These are phyloP conservation scores for Hygrophorus pudorinus DNA, from an alignment of 768 basidiomycete species.

Conservation along the genomic window DNA sequence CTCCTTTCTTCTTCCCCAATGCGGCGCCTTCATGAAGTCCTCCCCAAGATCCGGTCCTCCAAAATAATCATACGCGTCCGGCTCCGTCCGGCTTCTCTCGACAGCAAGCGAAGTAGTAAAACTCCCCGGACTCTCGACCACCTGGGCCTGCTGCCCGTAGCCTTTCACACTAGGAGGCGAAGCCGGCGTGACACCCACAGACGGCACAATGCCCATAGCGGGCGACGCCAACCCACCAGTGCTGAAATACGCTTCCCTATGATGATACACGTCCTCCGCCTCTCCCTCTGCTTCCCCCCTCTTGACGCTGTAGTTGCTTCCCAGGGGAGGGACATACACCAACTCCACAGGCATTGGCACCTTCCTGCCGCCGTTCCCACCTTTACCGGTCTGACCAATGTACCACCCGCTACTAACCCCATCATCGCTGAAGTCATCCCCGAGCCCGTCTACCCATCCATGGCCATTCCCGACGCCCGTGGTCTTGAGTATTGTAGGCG, in stretches of 20 bases:
- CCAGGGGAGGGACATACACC: conserved; percentile 56
- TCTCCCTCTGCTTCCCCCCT: conserved; percentile 14
- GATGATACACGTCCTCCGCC: conserved; percentile 14
- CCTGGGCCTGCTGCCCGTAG: background rate
- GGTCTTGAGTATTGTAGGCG: conserved; percentile 80
- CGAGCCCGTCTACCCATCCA: conserved; percentile 6
- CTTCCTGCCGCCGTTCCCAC: conserved; percentile 11
- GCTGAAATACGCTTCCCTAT: conserved; percentile 11
- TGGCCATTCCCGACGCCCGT: conserved; percentile 35
- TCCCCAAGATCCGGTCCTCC: conserved; percentile 47
- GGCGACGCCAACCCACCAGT: conserved; percentile 2
- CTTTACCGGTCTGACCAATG: conserved; percentile 6
- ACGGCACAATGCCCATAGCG: background rate
- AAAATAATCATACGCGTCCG: conserved; percentile 50
- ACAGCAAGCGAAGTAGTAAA: conserved; percentile 12
- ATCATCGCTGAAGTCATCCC: conserved; percentile 8
- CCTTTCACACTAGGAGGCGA: background rate
- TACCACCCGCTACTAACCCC: conserved; percentile 14
- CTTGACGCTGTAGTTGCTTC: conserved; percentile 24
- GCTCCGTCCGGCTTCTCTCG: conserved; percentile 8
- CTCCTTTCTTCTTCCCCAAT: conserved; percentile 10
- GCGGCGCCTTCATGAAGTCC: conserved; percentile 27
- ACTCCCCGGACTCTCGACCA: background rate
- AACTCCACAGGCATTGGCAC: conserved; percentile 50
- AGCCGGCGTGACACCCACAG: background rate